Evolutionary conservation across 2,329 filamentous ascomycete species (phyloP), one percentile per base, ranked within the genome.

Genomic region (Botrytis cinerea): DNA sequence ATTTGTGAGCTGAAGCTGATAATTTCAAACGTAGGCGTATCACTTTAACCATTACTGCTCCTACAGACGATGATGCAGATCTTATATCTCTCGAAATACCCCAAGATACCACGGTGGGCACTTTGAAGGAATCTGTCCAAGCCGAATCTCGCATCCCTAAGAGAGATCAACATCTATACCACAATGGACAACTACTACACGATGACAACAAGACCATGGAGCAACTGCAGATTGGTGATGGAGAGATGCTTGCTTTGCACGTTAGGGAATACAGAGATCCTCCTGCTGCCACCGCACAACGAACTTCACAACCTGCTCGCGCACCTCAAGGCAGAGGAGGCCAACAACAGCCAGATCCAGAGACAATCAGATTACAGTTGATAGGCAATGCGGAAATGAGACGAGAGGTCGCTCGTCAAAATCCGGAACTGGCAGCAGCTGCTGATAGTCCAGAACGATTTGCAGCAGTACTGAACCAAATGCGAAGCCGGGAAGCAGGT

Each of bases 241-340:
- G 94, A 72, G 96, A 98, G 80, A 95, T 99, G 93, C 85, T 99
- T 76, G 94, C 93, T 45, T 88, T 98, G 78, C 92, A 97, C 81
- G 91, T 97, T 74, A 83, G 89, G 75, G 87, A 89, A 77, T 87
- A 86, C 83, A 84, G 84, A 70, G 86, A 85, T 25, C 77, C 80
- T 82, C 83, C 80, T 84, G 57, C 77, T 78, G 77, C 74, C 70
- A 83, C 78, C 64, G 81, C 74, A 72, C 82, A 81, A 75, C 78
- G 83, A 69, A 83, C 81, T 70, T 70, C 70, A n/a, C 60, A 59
- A 28, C 40, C 73, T 46, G 48, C 72, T 51, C 73, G 72, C n/a
- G 83, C 81, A 61, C 75, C 80, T 82, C 73, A 82, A 66, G 70
- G 57, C 9, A 81, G 76, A 80, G 73, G 76, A 80, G 73, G 71